Evolutionary conservation across 2,329 filamentous ascomycete genomes (phyloP), one percentile per base, ranked within the genome.

Genomic region (Clarireedia paspali): DNA sequence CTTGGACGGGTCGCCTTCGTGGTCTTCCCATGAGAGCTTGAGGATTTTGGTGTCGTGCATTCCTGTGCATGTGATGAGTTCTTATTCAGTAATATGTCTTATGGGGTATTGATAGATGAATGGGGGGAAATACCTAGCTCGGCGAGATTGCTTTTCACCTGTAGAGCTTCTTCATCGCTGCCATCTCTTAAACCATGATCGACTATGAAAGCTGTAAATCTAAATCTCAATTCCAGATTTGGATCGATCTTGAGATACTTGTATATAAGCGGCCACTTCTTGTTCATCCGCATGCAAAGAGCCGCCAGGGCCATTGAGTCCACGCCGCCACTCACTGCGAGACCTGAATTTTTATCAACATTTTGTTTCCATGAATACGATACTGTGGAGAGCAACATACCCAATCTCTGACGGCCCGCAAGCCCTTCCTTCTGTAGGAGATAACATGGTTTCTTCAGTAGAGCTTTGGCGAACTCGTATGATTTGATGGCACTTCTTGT

Each of bases 261-360:
- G 38, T 27, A 34, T 38, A 27, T 26, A 47, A 47, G 54, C 54
- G 17, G 14, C 46, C 9, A 27, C 7, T 39, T 55, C 26, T 40
- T 62, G 53, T 54, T 54, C 71, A 70, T 38, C 79, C 64, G 47
- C 49, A 76, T 78, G 68, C 88, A 89, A 38, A 97, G 78, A 58
- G 77, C 84, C 55, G 91, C 90, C 58, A 99, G 76, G 27, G 92
- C 92, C 91, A 97, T 99, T n/a, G 92, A 97, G 71, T 99, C 94
- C 40, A 94, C 88, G 6, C 94, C 94, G 24, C 94, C 94, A 67
- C 91, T 96, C 59, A 97, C 77, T 15, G 91, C 94, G 57, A 97
- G 74, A 53, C 80, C 86, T 89, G 47, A 36, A 0, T 7, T 23
- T 6, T 15, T 20, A 23, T 9, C 44, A 42, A 34, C 12, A 39